phyloP scores from a whole-genome alignment of 2,329 filamentous ascomycete genomes.

The Xylariaceae sp. region DNA sequence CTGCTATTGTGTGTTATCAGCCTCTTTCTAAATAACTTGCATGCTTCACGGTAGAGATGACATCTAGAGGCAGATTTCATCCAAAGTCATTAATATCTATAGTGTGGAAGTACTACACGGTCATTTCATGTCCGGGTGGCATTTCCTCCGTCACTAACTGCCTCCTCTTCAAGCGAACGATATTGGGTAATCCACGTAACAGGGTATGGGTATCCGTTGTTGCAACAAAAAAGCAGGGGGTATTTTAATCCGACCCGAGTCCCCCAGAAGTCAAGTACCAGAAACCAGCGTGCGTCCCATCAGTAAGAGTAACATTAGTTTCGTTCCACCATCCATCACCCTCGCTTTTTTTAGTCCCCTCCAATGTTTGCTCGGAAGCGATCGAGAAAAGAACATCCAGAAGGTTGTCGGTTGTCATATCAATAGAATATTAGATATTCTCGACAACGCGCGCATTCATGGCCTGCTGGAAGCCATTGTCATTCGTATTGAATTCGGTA shows the following conservation, averaged over 20 bases:
- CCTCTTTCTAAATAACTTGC: too few relatives aligned
- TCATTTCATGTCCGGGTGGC: not conserved
- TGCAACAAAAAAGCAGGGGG: slow-evolving; percentile 23
- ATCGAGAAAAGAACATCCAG: not conserved
- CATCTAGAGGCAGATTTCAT: not conserved
- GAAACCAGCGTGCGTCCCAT: not conserved
- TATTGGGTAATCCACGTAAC: slow-evolving; percentile 41
- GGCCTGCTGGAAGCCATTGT: slow-evolving; percentile 75
- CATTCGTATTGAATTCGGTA: slow-evolving; percentile 60
- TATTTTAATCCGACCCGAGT: slow-evolving; percentile 22
- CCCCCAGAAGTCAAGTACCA: slow-evolving; percentile 2
- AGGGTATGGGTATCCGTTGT: slow-evolving; percentile 36
- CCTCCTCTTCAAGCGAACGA: slow-evolving; percentile 34
- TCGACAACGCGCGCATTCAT: slow-evolving; percentile 84
- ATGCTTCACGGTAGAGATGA: not conserved
- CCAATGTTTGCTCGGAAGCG: not conserved
- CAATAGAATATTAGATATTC: slow-evolving; percentile 70
- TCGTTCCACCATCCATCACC: too few relatives aligned
- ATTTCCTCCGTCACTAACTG: slow-evolving; percentile 4
- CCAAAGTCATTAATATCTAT: slow-evolving; percentile 22
- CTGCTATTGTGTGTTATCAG: too few relatives aligned
- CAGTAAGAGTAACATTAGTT: too few relatives aligned
- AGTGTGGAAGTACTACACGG: not conserved
- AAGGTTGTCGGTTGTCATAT: not conserved
- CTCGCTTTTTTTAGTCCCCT: not conserved